Evolutionary conservation across 176 grass and related monocot species (phyloP).

Genomic region (Secale cereale): DNA sequence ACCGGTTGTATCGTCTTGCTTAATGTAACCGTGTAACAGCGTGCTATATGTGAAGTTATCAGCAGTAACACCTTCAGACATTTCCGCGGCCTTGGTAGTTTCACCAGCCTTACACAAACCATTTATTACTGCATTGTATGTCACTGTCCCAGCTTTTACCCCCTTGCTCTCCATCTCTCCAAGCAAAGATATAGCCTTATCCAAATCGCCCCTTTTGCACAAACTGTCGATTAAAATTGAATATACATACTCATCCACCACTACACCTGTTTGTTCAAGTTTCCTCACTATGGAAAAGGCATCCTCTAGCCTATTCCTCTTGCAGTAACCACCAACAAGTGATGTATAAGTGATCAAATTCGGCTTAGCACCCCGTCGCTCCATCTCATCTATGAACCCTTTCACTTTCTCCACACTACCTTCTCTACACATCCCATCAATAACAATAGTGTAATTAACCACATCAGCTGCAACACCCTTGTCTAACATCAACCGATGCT

Average conservation of each 20-base stretch:
- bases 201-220: conserved; percentile 54
- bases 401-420: conserved; percentile 75
- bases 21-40: conserved; percentile 74
- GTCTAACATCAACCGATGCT: conserved; percentile 48
- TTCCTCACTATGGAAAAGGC: conserved; percentile 54
- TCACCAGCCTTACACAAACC: conserved; percentile 73
- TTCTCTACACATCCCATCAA: conserved; percentile 67
- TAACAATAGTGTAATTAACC: conserved; percentile 62
- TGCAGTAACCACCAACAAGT: conserved; percentile 71
- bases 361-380: conserved; percentile 27
- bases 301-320: conserved; percentile 62
- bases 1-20: conserved; percentile 36
- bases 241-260: conserved; percentile 62
- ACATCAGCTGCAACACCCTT: conserved; percentile 53
- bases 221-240: conserved; percentile 69
- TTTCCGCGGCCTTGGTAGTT: conserved; percentile 49
- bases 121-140: conserved; percentile 72
- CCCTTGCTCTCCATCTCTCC: conserved; percentile 61
- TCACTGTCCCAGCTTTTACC: conserved; percentile 41
- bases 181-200: conserved; percentile 52
- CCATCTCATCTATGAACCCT: conserved; percentile 65
- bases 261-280: conserved; percentile 51
- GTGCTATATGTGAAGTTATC: conserved; percentile 91
- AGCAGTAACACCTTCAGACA: conserved; percentile 50
- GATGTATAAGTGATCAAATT: conserved; percentile 79